These are phyloP conservation scores for Fusarium sp. DNA, from an alignment of 2,329 filamentous ascomycete species.

Conservation along the genomic window DNA sequence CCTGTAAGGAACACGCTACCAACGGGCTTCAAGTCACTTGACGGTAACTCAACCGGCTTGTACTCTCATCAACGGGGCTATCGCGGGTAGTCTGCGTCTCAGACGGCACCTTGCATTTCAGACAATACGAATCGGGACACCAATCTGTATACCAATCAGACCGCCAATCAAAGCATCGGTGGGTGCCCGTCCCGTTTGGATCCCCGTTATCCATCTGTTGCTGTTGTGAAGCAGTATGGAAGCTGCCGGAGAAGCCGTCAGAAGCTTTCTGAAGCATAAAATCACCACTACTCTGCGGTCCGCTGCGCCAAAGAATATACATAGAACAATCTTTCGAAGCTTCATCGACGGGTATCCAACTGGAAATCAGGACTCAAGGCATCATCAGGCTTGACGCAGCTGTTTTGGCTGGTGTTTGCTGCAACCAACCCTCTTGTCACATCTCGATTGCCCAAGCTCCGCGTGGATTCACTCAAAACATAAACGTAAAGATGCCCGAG, in stretches of 20 bases:
- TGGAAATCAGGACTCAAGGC: conserved; percentile 23
- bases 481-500: conserved; percentile 9
- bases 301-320: conserved; percentile 21
- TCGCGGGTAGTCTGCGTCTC: conserved; percentile 39
- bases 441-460: conserved; percentile 37
- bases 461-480: conserved; percentile 22
- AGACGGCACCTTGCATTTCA: conserved; percentile 43
- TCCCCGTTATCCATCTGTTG: conserved; percentile 22
- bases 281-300: conserved; percentile 33
- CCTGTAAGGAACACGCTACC: conserved; percentile 37
- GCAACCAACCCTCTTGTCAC: conserved; percentile 20
- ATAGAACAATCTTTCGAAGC: conserved; percentile 38
- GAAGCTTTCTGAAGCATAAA: conserved; percentile 26
- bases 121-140: conserved; percentile 38
- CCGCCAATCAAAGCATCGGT: conserved; percentile 30
- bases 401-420: conserved; percentile 23
- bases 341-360: conserved; percentile 24
- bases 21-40: conserved; percentile 37
- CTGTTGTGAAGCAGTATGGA: conserved; percentile 33
- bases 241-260: conserved; percentile 23
- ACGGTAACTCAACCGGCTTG: conserved; percentile 38
- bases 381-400: conserved; percentile 18
- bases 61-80: conserved; percentile 37
- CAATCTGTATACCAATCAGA: conserved; percentile 28
- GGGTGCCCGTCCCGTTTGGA: conserved; percentile 30